Percentiles rank a stretch among this genome's conserved stretches.
Conservation (phyloP, 2,329 filamentous ascomycete genomes). For the Fusarium metavorans region DNA sequence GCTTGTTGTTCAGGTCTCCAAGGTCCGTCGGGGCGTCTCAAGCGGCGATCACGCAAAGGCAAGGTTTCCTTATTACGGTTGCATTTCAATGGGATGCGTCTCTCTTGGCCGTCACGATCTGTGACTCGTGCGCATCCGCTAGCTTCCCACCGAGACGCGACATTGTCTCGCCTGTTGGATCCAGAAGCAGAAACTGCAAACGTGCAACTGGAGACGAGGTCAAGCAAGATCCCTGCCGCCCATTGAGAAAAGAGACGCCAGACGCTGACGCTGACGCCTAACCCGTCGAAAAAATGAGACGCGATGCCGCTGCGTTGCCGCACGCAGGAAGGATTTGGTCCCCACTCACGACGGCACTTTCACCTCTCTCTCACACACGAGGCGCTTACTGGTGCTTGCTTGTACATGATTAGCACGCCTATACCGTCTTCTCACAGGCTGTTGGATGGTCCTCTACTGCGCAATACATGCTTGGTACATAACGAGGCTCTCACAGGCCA, state of each 20-base stretch:
- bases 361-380: background rate
- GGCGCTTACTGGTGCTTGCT: constrained; percentile 24
- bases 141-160: constrained; percentile 8
- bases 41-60: constrained; percentile 12
- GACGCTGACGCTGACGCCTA: constrained; percentile 29
- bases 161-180: constrained; percentile 14
- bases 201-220: constrained; percentile 8
- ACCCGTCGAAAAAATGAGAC: constrained; percentile 17
- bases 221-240: constrained; percentile 21
- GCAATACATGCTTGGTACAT: constrained; percentile 9
- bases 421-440: constrained; percentile 20
- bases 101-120: background rate
- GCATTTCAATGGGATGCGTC: background rate
- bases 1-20: constrained; percentile 1
- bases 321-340: constrained; percentile 19
- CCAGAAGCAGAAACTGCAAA: constrained; percentile 3
- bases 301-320: constrained; percentile 12
- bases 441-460: constrained; percentile 10
- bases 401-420: constrained; percentile 13
- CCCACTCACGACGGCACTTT: constrained; percentile 5
- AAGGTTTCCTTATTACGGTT: constrained; percentile 8
- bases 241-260: constrained; percentile 29
- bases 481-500: constrained; percentile 29
- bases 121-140: constrained; percentile 28
- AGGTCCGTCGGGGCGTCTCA: background rate